These are phyloP conservation scores for Microdochium paspali DNA, from an alignment of 2,329 filamentous ascomycete genomes.

Conservation along the genomic window DNA sequence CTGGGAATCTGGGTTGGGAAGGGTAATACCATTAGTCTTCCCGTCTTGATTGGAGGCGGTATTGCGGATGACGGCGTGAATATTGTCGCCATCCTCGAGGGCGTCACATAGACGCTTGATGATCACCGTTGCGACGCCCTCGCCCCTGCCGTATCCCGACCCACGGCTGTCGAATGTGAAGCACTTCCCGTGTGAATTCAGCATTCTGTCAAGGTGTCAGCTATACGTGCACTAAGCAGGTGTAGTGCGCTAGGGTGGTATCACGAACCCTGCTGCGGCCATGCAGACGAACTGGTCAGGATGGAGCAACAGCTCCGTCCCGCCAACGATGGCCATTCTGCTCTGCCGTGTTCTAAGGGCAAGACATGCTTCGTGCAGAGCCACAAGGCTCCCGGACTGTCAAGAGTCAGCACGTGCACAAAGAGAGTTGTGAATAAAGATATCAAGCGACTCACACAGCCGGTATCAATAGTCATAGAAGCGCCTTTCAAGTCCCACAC, in stretches of 20 bases:
- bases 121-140: slow-evolving; percentile 5
- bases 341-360: background rate
- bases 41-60: slow-evolving; percentile 7
- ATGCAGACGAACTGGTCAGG: slow-evolving; percentile 1
- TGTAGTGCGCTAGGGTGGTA: background rate
- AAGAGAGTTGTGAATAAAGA: too few species aligned
- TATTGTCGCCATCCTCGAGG: slow-evolving; percentile 4
- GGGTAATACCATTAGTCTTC: slow-evolving; percentile 14
- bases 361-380: background rate
- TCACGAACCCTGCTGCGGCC: background rate
- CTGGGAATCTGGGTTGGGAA: slow-evolving; percentile 14
- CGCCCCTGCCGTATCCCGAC: slow-evolving; percentile 1
- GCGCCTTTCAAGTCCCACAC: background rate
- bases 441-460: background rate
- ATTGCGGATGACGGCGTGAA: slow-evolving; percentile 6
- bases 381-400: background rate
- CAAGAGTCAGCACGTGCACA: background rate
- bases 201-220: background rate
- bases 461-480: background rate
- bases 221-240: background rate
- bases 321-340: background rate
- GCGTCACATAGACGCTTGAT: slow-evolving; percentile 6
- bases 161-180: background rate
- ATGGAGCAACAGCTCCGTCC: background rate
- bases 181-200: background rate